These are phyloP conservation scores for Botrytis squamosa DNA, from an alignment of 2,329 filamentous ascomycete species.

Conservation along the genomic window DNA sequence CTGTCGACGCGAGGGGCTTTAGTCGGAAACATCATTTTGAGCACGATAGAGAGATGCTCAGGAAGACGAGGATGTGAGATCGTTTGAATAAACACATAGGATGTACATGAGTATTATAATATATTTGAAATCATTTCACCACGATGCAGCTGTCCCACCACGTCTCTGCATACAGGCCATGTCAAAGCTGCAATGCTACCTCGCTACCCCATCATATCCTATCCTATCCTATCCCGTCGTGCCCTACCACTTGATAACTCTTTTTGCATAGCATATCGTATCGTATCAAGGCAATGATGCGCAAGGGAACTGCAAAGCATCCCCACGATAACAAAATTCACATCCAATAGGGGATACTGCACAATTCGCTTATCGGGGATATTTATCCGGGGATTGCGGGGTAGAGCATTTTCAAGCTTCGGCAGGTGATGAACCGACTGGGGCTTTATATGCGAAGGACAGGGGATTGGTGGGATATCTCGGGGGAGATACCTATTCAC, in stretches of 20 bases:
- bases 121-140: neutral
- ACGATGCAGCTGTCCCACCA: neutral
- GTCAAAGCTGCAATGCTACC: constrained; percentile 5
- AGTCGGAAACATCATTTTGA: neutral
- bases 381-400: constrained; percentile 4
- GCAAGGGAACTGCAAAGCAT: neutral
- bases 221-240: neutral
- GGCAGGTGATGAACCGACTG: constrained; percentile 2
- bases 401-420: constrained; percentile 1
- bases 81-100: neutral
- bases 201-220: neutral
- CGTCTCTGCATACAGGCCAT: neutral
- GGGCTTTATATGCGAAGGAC: neutral
- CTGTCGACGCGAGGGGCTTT: constrained; percentile 2
- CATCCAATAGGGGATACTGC: neutral
- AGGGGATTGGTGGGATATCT: constrained; percentile 9
- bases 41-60: neutral
- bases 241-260: neutral
- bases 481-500: too few relatives aligned
- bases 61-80: neutral
- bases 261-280: neutral
- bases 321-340: neutral
- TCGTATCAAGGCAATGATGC: neutral
- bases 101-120: neutral
- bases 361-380: neutral